phyloP scores from a whole-genome alignment of 352 stramenopile species.

The Thraustochytrium striatum region DNA sequence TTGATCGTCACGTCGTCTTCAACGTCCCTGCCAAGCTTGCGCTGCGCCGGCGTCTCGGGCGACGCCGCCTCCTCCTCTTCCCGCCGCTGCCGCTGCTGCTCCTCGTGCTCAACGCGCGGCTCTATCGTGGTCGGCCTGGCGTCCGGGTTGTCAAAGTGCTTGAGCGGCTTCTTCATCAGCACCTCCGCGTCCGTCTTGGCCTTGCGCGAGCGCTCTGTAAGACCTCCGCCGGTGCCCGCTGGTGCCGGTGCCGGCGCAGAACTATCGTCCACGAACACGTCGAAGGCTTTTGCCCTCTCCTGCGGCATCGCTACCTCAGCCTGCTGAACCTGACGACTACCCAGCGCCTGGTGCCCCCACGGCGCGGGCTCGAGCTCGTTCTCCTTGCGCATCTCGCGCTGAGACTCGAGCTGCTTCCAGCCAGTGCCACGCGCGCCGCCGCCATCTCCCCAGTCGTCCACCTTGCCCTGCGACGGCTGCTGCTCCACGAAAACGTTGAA shows the following conservation, averaged over 20 bases:
- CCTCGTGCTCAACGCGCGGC: no score
- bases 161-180: slow-evolving; percentile 42
- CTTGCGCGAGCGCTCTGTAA: not conserved
- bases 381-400: slow-evolving; percentile 15
- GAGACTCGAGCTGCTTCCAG: slow-evolving; percentile 23
- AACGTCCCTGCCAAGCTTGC: not conserved
- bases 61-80: not conserved
- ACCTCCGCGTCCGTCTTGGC: not conserved
- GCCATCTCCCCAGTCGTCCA: slow-evolving; percentile 30
- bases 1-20: slow-evolving; percentile 42
- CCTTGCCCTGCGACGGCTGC: not conserved
- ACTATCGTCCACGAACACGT: slow-evolving; percentile 22
- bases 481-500: slow-evolving; percentile 26
- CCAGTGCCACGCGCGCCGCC: not conserved
- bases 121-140: not conserved
- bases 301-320: not conserved
- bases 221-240: not conserved
- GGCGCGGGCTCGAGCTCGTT: slow-evolving; percentile 20
- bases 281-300: not conserved
- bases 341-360: not conserved
- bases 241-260: no score
- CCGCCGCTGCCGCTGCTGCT: no score
- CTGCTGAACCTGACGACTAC: no score
- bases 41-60: not conserved
- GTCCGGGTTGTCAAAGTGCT: not conserved